Conservation (phyloP, 257 asterid species). For the Anisodus acutangulus region DNA sequence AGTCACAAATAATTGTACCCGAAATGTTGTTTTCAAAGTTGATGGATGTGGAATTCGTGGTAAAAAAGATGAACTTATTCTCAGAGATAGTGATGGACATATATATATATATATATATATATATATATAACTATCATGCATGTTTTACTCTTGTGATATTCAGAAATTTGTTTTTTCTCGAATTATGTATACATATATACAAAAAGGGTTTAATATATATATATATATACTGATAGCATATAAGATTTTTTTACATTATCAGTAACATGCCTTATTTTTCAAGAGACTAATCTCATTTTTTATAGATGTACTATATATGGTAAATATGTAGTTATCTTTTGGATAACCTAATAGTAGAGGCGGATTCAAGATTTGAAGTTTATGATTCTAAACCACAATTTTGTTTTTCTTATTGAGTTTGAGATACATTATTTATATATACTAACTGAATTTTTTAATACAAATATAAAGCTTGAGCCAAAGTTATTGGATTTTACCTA, state of each 20-base stretch:
- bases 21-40: slow-evolving; percentile 54
- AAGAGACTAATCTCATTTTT: not conserved
- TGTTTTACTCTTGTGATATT: not conserved
- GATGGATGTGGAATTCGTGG: slow-evolving; percentile 89
- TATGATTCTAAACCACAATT: no score
- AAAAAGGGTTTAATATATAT: no score
- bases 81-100: slow-evolving; percentile 61
- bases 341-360: not conserved
- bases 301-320: rapidly evolving
- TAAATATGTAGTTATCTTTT: not conserved
- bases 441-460: no score
- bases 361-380: no score
- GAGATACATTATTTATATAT: no score
- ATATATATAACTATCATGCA: not conserved
- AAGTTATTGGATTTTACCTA: no score
- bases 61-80: slow-evolving; percentile 62
- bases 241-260: no score
- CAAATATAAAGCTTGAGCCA: no score
- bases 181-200: not conserved
- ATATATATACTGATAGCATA: no score
- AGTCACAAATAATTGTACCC: slow-evolving; percentile 60
- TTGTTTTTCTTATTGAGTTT: no score
- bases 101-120: slow-evolving; percentile 43
- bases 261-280: not conserved
- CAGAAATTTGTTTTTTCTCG: not conserved